Base-by-base conservation (phyloP, 345 rosid genomes). In the Turritis glabra region DNA sequence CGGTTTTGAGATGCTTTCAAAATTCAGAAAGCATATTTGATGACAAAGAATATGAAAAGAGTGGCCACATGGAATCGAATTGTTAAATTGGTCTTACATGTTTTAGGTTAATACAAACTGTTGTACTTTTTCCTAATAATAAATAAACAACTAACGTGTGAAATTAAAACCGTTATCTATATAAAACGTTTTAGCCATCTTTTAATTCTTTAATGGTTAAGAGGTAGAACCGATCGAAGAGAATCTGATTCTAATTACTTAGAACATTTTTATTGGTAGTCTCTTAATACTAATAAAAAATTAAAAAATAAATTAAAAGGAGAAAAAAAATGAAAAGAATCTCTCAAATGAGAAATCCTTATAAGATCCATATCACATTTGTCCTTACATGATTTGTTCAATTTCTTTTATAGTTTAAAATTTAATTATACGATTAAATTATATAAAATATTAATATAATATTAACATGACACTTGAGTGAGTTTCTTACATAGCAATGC, bases 171-270 rank as follows among this genome's bases (percentile, higher is more conserved):
- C 48, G 18, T 43, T 43, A 17, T 25, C 1, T 5, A 44, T 35
- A 14, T 30, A 46, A 70, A 32, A 60, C 51, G 19, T 48, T 17
- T 60, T 26, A 48, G 14, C 7, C 8, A 17, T 35, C 0, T 52
- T 35, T 59, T 27, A 26, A 37, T 17, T 35, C 5, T 8, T 35
- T 4, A 19, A 26, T 50, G 29, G 30, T 61, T 60, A 5, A 50
- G 61, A 26, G n/a, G n/a, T 8, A 61, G 41, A 61, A 38, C 61
- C n/a, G n/a, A 3, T 17, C n/a, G 3, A 71, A 10, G 68, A 26
- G 75, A 71, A 71, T 71, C 68, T 71, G 38, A 71, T 48, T 71
- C 59, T 17, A 71, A n/a, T n/a, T n/a, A n/a, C n/a, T n/a, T n/a
- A n/a, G n/a, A n/a, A n/a, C n/a, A n/a, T n/a, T n/a, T n/a, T n/a